These are phyloP conservation scores for Uronychia binucleata DNA, from an alignment of 73 alveolate genomes.

Conservation along the genomic window DNA sequence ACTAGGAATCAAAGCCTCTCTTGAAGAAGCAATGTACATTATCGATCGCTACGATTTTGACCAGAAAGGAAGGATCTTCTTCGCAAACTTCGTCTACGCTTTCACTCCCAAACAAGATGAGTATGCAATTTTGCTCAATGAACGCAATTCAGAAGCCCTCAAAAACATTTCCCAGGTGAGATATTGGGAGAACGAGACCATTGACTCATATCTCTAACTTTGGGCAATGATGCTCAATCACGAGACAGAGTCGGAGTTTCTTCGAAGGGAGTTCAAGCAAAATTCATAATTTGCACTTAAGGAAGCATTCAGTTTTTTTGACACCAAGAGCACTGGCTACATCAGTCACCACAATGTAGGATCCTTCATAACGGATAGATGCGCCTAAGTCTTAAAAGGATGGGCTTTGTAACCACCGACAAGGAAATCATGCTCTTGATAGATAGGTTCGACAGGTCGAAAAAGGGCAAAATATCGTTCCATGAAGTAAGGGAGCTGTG, in stretches of 20 bases:
- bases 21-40: neutral
- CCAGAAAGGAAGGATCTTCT: neutral
- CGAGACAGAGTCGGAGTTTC: conserved; percentile 7
- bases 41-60: neutral
- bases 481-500: conserved; percentile 24
- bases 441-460: conserved; percentile 23
- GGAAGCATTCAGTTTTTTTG: conserved; percentile 45
- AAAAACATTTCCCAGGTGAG: neutral
- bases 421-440: conserved; percentile 21
- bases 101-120: neutral
- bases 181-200: neutral
- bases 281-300: conserved; percentile 4
- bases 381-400: conserved; percentile 2
- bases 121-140: neutral
- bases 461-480: conserved; percentile 19
- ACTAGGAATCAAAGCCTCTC: neutral
- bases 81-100: neutral
- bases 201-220: neutral
- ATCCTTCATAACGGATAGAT: neutral
- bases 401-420: conserved; percentile 46
- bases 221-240: conserved; percentile 1
- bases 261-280: conserved; percentile 1
- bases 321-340: conserved; percentile 27
- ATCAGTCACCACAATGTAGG: conserved; percentile 1
- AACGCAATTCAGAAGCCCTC: neutral